Evolutionary conservation across 2,329 filamentous ascomycete genomes (phyloP).

Genomic region (Laburnicola sp.): DNA sequence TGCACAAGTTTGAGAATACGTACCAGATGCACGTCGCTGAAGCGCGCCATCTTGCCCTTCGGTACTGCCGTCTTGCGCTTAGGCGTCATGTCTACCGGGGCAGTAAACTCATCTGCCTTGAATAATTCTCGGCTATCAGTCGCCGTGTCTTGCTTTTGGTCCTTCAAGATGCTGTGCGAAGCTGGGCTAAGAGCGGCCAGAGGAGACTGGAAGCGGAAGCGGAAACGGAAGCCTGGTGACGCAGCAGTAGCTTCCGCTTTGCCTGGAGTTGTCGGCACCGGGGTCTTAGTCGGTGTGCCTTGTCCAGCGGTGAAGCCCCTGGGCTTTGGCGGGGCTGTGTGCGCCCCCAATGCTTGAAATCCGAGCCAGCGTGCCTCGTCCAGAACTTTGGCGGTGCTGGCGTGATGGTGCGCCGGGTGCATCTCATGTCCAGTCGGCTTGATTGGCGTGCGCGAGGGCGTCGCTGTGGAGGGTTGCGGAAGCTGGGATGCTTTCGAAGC

Average conservation of each 20-base stretch:
- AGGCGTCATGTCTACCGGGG: conserved; percentile 47
- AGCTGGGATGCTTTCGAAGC: conserved; percentile 31
- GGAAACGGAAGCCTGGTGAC: conserved; percentile 60
- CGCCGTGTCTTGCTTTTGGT: conserved; percentile 65
- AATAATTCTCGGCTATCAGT: conserved; percentile 48
- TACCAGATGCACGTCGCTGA: conserved; percentile 77
- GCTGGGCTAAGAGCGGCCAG: conserved; percentile 63
- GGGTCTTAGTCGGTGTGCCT: conserved; percentile 65
- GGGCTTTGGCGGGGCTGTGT: conserved; percentile 52
- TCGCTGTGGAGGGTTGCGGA: conserved; percentile 55
- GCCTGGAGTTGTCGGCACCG: conserved; percentile 27
- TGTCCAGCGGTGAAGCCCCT: conserved; percentile 51
- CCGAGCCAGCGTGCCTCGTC: conserved; percentile 82
- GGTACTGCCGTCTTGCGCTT: conserved; percentile 76
- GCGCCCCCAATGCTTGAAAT: conserved; percentile 69
- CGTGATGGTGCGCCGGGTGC: conserved; percentile 84
- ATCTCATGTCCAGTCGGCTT: conserved; percentile 79
- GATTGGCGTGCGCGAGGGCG: conserved; percentile 47
- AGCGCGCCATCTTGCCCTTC: conserved; percentile 76
- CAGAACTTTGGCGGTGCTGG: conserved; percentile 71
- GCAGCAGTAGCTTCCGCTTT: conserved; percentile 40
- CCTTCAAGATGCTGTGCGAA: conserved; percentile 61
- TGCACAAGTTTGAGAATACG: too few relatives aligned
- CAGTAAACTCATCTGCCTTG: conserved; percentile 37
- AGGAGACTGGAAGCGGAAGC: conserved; percentile 63